Evolutionary conservation across 73 alveolate genomes (phyloP).

Genomic region (Paramecium biaurelia): DNA sequence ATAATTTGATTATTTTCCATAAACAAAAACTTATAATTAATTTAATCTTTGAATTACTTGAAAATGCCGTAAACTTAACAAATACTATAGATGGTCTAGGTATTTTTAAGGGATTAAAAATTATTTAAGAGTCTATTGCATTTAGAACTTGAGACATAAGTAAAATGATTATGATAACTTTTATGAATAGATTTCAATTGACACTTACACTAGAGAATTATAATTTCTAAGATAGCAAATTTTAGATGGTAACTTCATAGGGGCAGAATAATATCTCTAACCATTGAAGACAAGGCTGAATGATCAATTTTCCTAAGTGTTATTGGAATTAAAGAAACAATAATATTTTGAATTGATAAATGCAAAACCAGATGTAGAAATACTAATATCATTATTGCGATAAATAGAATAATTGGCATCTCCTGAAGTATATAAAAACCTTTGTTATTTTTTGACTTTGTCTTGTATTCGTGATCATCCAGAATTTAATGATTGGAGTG

Average conservation of each 20-base stretch:
- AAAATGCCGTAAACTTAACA: neutral
- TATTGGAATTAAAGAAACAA: conserved; percentile 88
- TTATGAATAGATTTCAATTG: neutral
- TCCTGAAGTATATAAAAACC: conserved; percentile 74
- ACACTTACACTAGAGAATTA: conserved; percentile 86
- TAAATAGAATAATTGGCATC: conserved; percentile 73
- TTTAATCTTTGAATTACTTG: neutral
- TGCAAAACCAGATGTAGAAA: conserved; percentile 65
- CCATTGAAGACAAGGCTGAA: conserved; percentile 76
- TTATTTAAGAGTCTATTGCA: conserved; percentile 72
- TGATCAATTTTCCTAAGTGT: conserved; percentile 75
- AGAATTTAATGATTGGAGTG: conserved; percentile 74
- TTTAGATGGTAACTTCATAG: conserved; percentile 91
- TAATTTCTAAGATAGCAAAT: conserved; percentile 83
- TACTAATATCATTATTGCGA: conserved; percentile 67
- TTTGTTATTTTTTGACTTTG: conserved; percentile 77
- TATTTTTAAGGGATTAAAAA: conserved; percentile 65
- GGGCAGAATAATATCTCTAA: conserved; percentile 85
- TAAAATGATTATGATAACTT: conserved; percentile 13
- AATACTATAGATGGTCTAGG: conserved; percentile 46
- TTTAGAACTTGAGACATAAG: conserved; percentile 86
- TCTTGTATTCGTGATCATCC: conserved; percentile 74
- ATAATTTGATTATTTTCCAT: neutral
- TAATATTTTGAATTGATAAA: conserved; percentile 86
- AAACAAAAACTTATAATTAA: neutral